Base-by-base conservation (phyloP, 441 rosid genomes). In the Macaranga tanarius region DNA sequence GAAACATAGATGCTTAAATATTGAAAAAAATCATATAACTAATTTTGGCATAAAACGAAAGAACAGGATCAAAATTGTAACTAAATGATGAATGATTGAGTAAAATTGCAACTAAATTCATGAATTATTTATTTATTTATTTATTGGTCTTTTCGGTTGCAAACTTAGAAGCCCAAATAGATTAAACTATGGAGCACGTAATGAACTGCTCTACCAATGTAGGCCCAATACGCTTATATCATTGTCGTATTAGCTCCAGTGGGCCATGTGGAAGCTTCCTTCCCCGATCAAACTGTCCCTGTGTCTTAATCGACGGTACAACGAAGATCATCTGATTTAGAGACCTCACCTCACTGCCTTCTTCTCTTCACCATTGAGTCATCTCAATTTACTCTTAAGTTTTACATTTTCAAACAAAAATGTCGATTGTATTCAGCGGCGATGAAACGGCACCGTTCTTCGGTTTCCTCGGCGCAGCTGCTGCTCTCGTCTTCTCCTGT, bases 401-500 rank as follows among this genome's bases (percentile, higher is more conserved):
- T 48, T 28, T 17, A 28, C 2, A 11, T 13, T 16, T 31, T 7
- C 0, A 44, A 38, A 51, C n/a, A n/a, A 73, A 62, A 15, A 82
- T 83, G 89, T 38, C 84, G 23, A 64, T 83, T 28, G 47, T 77
- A 40, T 88, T 86, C 80, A 86, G 87, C 79, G 92, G 97, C 81
- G 97, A 91, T 77, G 97, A 89, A 74, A 89, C 92, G 5, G 97
- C 97, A 16, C 94, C 92, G 6, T 88, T 91, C 89, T 91, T 91
- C 79, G 95, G 97, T 77, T 91, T 89, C 86, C 87, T 87, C 34
- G 93, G 93, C 57, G 93, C 93, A 11, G 90, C 97, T 0, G 88
- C 97, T 0, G 95, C 95, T 4, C 95, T 91, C 60, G 92, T 91
- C 54, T 91, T 91, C 88, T 89, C 95, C 42, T 91, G 95, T 89